These are phyloP conservation scores for Pleomassaria siparia DNA, from an alignment of 2,329 filamentous ascomycete species.

Conservation along the genomic window DNA sequence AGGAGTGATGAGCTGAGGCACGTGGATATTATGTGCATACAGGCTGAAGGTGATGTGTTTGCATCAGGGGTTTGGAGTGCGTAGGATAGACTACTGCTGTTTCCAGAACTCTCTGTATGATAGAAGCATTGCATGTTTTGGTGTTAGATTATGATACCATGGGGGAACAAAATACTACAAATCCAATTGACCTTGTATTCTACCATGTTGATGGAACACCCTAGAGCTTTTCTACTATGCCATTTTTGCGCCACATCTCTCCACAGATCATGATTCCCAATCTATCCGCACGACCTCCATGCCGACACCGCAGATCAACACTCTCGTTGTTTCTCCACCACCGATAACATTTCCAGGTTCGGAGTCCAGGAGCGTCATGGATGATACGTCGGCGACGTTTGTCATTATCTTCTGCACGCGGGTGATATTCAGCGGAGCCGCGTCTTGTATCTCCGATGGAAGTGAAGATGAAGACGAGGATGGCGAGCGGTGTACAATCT, in stretches of 20 bases:
- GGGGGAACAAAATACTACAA: too few relatives aligned
- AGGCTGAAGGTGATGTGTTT: too few relatives aligned
- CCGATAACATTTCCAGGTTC: constrained; percentile 4
- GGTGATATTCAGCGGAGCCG: constrained; percentile 30
- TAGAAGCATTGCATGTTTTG: background rate
- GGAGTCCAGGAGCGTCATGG: constrained; percentile 46
- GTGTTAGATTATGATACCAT: too few relatives aligned
- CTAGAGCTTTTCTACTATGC: too few relatives aligned
- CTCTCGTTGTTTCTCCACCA: constrained; percentile 9
- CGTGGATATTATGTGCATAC: too few relatives aligned
- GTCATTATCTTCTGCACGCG: constrained; percentile 43
- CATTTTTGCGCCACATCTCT: too few relatives aligned
- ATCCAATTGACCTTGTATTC: too few relatives aligned
- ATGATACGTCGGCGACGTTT: constrained; percentile 58
- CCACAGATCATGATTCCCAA: background rate
- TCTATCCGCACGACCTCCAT: constrained; percentile 34
- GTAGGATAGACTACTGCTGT: too few relatives aligned
- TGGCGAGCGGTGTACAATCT: constrained; percentile 21
- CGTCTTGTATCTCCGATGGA: background rate
- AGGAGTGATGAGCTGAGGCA: too few relatives aligned
- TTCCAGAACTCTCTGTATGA: too few relatives aligned
- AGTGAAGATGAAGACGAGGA: background rate
- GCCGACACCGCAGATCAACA: constrained; percentile 38
- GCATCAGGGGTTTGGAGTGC: too few relatives aligned
- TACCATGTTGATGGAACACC: too few relatives aligned